These are phyloP conservation scores for Claviceps quebecensis DNA, from an alignment of 2,329 filamentous ascomycete species.

Conservation along the genomic window DNA sequence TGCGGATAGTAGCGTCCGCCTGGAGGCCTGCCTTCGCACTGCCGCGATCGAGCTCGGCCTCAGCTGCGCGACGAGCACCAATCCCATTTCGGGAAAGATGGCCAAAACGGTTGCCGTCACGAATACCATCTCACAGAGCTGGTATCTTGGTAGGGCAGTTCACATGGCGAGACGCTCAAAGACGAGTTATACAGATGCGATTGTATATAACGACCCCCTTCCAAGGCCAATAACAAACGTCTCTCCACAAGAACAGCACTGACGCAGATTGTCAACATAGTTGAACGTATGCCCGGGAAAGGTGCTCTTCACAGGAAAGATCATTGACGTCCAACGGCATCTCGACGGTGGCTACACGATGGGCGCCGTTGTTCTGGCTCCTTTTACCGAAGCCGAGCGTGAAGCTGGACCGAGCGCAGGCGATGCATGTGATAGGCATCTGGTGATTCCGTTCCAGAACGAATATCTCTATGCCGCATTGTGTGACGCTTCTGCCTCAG, in stretches of 20 bases:
- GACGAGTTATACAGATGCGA: conserved; percentile 15
- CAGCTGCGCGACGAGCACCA: conserved; percentile 21
- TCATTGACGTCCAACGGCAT: conserved; percentile 24
- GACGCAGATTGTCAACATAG: background rate
- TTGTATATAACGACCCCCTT: conserved; percentile 7
- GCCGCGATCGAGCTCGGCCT: conserved; percentile 25
- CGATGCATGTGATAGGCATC: conserved; percentile 15
- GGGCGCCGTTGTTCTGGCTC: conserved; percentile 22
- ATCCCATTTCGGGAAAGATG: conserved; percentile 16
- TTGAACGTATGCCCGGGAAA: conserved; percentile 21
- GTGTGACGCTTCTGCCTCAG: conserved; percentile 17
- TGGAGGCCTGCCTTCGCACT: conserved; percentile 23
- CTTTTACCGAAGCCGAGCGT: conserved; percentile 17
- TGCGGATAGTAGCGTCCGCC: conserved; percentile 18
- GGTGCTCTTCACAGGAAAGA: conserved; percentile 25
- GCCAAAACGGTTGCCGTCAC: conserved; percentile 1
- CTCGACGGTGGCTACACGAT: conserved; percentile 27
- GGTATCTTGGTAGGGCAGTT: conserved; percentile 20
- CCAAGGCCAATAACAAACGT: too few relatives aligned
- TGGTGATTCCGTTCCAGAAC: conserved; percentile 28
- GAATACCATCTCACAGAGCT: conserved; percentile 20
- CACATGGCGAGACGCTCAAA: conserved; percentile 17
- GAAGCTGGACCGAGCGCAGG: conserved; percentile 9
- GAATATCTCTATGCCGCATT: conserved; percentile 25
- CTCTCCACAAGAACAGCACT: too few relatives aligned